These are phyloP conservation scores for Hypoxylon crocopeplum DNA, from an alignment of 495 filamentous ascomycete species.

Conservation along the genomic window DNA sequence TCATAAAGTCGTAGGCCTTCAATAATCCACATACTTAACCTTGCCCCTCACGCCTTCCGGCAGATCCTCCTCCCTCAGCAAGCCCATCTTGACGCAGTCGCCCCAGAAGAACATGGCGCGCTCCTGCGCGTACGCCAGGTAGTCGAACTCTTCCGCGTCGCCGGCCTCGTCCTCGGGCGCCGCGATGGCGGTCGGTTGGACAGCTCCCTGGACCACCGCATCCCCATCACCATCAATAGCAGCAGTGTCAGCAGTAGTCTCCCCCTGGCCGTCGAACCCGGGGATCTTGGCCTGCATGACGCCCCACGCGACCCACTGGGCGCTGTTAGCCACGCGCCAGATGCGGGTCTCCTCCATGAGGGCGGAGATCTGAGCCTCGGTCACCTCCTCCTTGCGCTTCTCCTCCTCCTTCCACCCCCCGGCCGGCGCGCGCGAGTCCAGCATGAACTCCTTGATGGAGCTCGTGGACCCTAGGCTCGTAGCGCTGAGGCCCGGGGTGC, in stretches of 20 bases:
- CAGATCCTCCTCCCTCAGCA: conserved; percentile 75
- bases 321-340: conserved; percentile 87
- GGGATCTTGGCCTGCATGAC: conserved; percentile 91
- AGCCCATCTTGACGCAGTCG: conserved; percentile 75
- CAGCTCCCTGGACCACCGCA: conserved; percentile 15
- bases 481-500: conserved; percentile 36
- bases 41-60: conserved; percentile 64
- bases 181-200: conserved; percentile 9
- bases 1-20: too few species aligned
- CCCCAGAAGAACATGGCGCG: conserved; percentile 93
- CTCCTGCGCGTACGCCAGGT: conserved; percentile 88
- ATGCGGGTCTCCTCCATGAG: conserved; percentile 78
- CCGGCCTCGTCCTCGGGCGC: conserved; percentile 54
- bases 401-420: conserved; percentile 67
- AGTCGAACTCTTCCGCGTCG: conserved; percentile 76
- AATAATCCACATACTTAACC: conserved; percentile 67
- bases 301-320: conserved; percentile 95
- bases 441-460: conserved; percentile 68
- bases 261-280: conserved; percentile 48
- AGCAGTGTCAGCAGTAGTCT: background rate
- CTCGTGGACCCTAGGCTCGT: conserved; percentile 40
- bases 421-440: conserved; percentile 70
- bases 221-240: background rate
- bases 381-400: conserved; percentile 60
- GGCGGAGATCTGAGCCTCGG: conserved; percentile 68